Evolutionary conservation across 1,284 basidiomycete species (phyloP).

Genomic region (Austropuccinia psidii): DNA sequence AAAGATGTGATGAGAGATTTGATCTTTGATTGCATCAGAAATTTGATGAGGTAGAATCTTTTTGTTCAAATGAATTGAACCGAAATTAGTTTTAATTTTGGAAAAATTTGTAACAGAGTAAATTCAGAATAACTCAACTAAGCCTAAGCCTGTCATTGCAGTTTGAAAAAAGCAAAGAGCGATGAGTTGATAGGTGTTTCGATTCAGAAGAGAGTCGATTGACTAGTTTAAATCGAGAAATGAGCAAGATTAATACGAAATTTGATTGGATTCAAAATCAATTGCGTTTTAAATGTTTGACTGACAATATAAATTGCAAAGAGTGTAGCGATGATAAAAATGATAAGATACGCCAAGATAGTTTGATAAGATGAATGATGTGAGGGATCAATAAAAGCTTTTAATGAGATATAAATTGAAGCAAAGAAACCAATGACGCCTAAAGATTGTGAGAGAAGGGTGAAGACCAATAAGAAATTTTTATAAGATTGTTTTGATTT

Average conservation of each 20-base stretch:
- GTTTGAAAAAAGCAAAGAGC: slow-evolving; percentile 25
- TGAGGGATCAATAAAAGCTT: background rate
- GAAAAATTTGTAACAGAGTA: background rate
- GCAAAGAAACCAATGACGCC: slow-evolving; percentile 22
- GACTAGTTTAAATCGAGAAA: background rate
- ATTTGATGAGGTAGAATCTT: slow-evolving; percentile 27
- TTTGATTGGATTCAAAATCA: background rate
- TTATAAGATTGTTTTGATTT: background rate
- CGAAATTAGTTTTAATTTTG: background rate
- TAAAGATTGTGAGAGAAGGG: slow-evolving; percentile 13
- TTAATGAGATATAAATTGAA: slow-evolving; percentile 16
- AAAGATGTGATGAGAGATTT: background rate
- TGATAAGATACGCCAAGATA: slow-evolving; percentile 29
- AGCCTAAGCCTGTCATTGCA: slow-evolving; percentile 21
- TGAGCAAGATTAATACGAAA: background rate
- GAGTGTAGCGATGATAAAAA: slow-evolving; percentile 29
- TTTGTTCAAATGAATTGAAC: background rate
- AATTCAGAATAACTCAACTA: background rate
- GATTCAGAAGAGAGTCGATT: slow-evolving; percentile 17
- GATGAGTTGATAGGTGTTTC: slow-evolving; percentile 24
- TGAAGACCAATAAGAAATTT: background rate
- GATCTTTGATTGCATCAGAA: background rate
- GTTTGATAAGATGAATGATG: background rate
- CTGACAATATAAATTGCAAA: slow-evolving; percentile 29
- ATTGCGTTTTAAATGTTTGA: too few species aligned